These are phyloP conservation scores for Pulveroboletus sp. DNA, from an alignment of 768 basidiomycete genomes.

Conservation along the genomic window DNA sequence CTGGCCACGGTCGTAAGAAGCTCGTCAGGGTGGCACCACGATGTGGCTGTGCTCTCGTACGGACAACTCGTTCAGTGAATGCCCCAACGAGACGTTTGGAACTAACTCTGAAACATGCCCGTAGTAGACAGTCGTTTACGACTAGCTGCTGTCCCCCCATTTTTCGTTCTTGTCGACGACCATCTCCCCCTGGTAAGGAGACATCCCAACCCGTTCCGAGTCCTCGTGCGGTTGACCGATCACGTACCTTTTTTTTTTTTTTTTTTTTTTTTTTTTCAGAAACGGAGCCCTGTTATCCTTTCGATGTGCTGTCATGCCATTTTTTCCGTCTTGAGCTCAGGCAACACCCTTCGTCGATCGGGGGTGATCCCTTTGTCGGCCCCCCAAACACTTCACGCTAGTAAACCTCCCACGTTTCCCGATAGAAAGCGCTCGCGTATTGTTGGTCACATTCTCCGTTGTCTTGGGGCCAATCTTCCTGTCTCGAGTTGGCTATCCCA, in stretches of 20 bases:
- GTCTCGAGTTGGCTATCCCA: slow-evolving; percentile 12
- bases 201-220: not conserved
- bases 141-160: not conserved
- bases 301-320: slow-evolving; percentile 9
- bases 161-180: not conserved
- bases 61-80: not conserved
- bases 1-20: not conserved
- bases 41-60: slow-evolving; percentile 13
- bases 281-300: not conserved
- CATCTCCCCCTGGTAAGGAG: not conserved
- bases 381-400: not conserved
- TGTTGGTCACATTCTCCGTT: slow-evolving; percentile 12
- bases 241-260: not conserved
- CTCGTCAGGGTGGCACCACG: too few species aligned
- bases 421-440: not conserved
- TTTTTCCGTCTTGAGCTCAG: slow-evolving; percentile 1
- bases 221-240: not conserved
- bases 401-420: not conserved
- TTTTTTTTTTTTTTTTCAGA: slow-evolving; percentile 6
- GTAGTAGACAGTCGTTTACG: not conserved
- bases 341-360: not conserved
- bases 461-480: slow-evolving; percentile 5
- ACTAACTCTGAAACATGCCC: too few species aligned
- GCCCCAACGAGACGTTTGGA: not conserved
- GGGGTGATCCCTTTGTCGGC: slow-evolving; percentile 8